These are phyloP conservation scores for Triticum turgidum DNA, from an alignment of 176 grass and related monocot species.

Conservation along the genomic window DNA sequence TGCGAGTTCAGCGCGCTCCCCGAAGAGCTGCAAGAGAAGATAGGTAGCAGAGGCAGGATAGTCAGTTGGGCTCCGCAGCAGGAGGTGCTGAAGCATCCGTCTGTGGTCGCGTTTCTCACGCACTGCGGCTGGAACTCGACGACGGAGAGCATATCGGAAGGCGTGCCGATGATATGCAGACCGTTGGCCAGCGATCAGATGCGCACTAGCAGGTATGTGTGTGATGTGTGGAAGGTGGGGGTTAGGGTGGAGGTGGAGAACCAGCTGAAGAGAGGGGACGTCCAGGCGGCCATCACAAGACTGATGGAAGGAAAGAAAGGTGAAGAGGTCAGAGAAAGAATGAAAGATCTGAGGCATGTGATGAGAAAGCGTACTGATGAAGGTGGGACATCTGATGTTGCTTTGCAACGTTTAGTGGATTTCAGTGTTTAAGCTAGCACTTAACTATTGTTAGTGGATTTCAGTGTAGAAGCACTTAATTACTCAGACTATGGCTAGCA, in stretches of 20 bases:
- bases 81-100: constrained; percentile 3
- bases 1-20: background rate
- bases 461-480: background rate
- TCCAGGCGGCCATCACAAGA: background rate
- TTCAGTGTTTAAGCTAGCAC: background rate
- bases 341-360: background rate
- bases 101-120: constrained; percentile 13
- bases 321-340: background rate
- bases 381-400: background rate
- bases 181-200: constrained; percentile 7
- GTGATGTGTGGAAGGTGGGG: constrained; percentile 23
- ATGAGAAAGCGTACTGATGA: background rate
- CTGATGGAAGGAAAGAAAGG: constrained; percentile 3
- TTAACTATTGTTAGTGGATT: background rate
- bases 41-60: background rate
- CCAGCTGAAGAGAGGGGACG: background rate
- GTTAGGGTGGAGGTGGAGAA: background rate
- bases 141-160: constrained; percentile 8
- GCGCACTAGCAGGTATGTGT: background rate
- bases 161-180: constrained; percentile 30
- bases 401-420: background rate
- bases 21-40: background rate
- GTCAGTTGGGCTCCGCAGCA: constrained; percentile 36
- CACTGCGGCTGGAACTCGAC: constrained; percentile 54
- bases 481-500: background rate